These are phyloP conservation scores for Orbilia oligospora DNA, from an alignment of 2,329 filamentous ascomycete species.

Conservation along the genomic window DNA sequence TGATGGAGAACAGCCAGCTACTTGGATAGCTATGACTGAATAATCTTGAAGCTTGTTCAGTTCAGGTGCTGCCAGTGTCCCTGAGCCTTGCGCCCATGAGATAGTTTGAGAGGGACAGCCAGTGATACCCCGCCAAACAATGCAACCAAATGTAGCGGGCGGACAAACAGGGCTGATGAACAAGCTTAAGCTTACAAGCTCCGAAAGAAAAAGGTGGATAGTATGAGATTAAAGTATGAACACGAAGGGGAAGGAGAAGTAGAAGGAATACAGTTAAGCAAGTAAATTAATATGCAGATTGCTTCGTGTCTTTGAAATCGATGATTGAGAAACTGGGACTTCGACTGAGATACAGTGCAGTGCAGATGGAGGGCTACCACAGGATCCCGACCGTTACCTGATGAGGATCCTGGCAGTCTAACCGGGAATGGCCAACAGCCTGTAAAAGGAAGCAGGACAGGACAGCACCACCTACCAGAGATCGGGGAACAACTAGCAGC, in stretches of 20 bases:
- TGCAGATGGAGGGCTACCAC: slow-evolving; percentile 35
- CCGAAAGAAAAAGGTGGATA: not conserved
- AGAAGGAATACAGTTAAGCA: not conserved
- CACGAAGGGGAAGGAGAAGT: too few species aligned
- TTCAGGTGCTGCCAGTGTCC: slow-evolving; percentile 19
- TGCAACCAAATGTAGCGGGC: not conserved
- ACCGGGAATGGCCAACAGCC: slow-evolving; percentile 29
- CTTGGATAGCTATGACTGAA: slow-evolving; percentile 5
- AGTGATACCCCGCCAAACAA: slow-evolving; percentile 41
- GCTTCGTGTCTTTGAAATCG: not conserved
- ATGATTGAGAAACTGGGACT: not conserved
- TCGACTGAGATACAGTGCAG: not conserved
- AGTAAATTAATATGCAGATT: not conserved
- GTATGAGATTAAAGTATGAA: not conserved
- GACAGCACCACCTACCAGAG: slow-evolving; percentile 15
- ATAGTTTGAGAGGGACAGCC: slow-evolving; percentile 44
- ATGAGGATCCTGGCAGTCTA: slow-evolving; percentile 52
- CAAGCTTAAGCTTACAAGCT: too few species aligned
- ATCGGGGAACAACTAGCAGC: slow-evolving; percentile 27
- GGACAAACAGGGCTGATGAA: slow-evolving; percentile 23
- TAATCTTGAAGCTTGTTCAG: too few species aligned
- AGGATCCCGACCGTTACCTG: slow-evolving; percentile 40
- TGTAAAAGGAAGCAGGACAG: not conserved
- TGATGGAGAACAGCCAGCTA: too few species aligned
- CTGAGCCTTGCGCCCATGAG: slow-evolving; percentile 21